A percentile compares a stretch with the other conserved stretches of the same genome.
Evolutionary conservation across 441 rosid genomes (phyloP).

Genomic region (Pelargonium citronellum): DNA sequence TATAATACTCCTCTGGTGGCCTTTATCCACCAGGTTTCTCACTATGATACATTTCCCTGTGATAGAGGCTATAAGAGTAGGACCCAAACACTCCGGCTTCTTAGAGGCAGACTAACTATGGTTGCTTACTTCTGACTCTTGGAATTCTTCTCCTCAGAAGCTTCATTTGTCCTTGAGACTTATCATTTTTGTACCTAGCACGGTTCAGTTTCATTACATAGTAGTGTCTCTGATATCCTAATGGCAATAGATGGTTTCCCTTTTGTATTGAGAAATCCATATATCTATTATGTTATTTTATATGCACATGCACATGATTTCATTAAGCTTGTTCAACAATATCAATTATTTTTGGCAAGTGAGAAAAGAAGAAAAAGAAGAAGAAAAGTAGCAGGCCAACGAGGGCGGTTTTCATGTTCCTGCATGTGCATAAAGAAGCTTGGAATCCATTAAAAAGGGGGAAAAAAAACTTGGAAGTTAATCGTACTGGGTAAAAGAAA

Average conservation of each 20-base stretch:
- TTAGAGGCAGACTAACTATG: neutral
- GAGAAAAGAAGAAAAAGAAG: neutral
- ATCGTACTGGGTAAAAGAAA: neutral
- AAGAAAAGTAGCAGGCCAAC: neutral
- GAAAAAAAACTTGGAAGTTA: too few relatives aligned
- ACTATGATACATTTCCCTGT: neutral
- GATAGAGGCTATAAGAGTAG: neutral
- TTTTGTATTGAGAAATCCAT: too few relatives aligned
- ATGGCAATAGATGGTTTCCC: neutral
- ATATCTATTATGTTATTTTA: too few relatives aligned
- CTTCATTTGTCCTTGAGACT: neutral
- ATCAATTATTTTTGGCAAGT: neutral
- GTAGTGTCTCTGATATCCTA: neutral
- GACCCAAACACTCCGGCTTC: neutral
- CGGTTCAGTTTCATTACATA: neutral
- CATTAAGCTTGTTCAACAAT: too few relatives aligned
- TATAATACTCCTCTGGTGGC: neutral
- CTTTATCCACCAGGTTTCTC: neutral
- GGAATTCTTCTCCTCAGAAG: neutral
- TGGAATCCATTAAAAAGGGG: neutral
- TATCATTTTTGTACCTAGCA: neutral
- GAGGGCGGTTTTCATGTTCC: neutral
- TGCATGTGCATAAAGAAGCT: neutral
- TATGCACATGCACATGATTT: too few relatives aligned
- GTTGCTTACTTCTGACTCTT: constrained; percentile 1